Evolutionary conservation across 2,329 filamentous ascomycete genomes (phyloP), one percentile per base, ranked within the genome.

Genomic region (Aureobasidium lini): DNA sequence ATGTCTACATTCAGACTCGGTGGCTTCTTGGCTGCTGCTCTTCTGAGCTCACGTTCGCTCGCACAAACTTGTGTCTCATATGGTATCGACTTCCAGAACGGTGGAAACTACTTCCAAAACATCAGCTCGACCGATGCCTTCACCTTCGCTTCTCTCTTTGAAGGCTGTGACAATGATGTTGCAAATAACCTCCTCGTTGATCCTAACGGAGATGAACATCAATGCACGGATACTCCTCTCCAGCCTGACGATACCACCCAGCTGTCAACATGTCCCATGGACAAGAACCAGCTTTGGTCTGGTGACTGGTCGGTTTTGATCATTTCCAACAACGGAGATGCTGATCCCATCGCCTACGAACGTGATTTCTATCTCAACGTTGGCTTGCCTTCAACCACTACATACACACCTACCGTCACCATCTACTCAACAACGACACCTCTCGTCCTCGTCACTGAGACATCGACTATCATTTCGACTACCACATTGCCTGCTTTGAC

Each of bases 41-140:
- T 59, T 13, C 15, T 59, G 31, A 31, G 36, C 48, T 43, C 57
- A 32, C 57, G 57, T 6, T 13, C 40, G 4, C 29, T 59, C 16
- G 57, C 52, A 9, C 59, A 56, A 39, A 56, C 57, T 16, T 71
- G 69, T 59, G 61, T 65, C 29, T 67, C 66, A 15, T 71, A 64
- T 50, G 69, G 69, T 47, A 64, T 70, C 16, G 76, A 79, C 63
- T 79, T 76, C 58, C 65, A 75, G 48, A 71, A 74, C 62, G 75
- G 73, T 37, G 71, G 71, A 2, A 63, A 66, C 16, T 79, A 77
- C 66, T 79, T 77, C 65, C 76, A 78, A 64, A 77, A 78, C 64
- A 70, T 70, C 9, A 64, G 68, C 15, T 76, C 74, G 0, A 67
- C 65, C 3, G 74, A 75, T 2, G 64, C 65, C 5, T 79, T 78